Percentiles rank a stretch among this genome's conserved stretches.
Conservation (phyloP, 345 rosid genomes). For the Lumnitzera racemosa region DNA sequence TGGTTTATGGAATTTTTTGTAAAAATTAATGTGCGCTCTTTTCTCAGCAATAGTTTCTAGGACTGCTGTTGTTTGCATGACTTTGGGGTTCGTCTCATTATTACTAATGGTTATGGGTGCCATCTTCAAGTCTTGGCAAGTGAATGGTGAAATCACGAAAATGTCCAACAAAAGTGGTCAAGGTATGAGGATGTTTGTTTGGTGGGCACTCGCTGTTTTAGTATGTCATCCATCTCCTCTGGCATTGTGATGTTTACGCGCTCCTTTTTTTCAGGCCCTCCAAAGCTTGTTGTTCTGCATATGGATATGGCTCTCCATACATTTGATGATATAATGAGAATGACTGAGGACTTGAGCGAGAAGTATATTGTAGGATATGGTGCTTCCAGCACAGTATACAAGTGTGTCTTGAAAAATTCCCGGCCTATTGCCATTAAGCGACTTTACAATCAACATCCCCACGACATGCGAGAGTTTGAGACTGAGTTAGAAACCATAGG, state of each 20-base stretch:
- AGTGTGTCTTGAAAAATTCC: constrained; percentile 66
- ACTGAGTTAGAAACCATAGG: constrained; percentile 94
- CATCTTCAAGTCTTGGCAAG: constrained; percentile 56
- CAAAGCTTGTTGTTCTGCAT: constrained; percentile 86
- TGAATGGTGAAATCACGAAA: constrained; percentile 13
- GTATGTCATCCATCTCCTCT: not conserved
- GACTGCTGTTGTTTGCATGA: constrained; percentile 52
- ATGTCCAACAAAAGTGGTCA: constrained; percentile 25
- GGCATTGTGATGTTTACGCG: not conserved
- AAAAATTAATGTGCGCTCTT: not conserved
- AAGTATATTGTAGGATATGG: constrained; percentile 79
- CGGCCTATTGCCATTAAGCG: constrained; percentile 91
- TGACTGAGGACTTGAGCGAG: constrained; percentile 72
- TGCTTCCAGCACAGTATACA: constrained; percentile 90
- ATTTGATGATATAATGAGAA: constrained; percentile 78
- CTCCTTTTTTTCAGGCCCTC: constrained; percentile 36
- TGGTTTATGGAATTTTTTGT: not conserved
- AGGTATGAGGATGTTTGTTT: constrained; percentile 21
- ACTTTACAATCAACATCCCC: constrained; percentile 55
- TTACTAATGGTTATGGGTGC: constrained; percentile 39
- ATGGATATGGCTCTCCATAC: constrained; percentile 94
- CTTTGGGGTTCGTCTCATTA: constrained; percentile 47
- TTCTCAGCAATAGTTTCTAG: constrained; percentile 42
- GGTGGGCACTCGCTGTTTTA: not conserved
- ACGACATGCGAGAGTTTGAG: constrained; percentile 68